Conservation (phyloP, 352 stramenopile genomes). For the Globisporangium abappressorium region DNA sequence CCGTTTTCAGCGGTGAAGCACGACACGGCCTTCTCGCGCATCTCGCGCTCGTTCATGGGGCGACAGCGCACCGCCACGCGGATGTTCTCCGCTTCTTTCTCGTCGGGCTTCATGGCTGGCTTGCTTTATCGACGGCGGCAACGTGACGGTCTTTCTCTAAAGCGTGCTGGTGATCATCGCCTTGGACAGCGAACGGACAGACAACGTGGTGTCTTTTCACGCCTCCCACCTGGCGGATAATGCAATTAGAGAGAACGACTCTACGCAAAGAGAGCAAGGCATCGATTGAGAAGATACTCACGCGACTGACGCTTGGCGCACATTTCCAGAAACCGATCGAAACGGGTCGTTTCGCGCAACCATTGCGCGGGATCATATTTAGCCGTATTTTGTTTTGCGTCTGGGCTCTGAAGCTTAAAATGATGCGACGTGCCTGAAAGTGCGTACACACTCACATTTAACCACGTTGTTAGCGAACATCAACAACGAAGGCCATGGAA, state of each 20-base stretch:
- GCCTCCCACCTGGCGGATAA: not conserved
- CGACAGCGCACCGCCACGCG: slow-evolving; percentile 90
- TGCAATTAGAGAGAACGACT: not conserved
- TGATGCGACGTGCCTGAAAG: not conserved
- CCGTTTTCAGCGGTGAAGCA: slow-evolving; percentile 73
- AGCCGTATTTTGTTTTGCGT: not conserved
- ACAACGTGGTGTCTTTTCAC: not conserved
- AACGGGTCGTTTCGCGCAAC: not conserved
- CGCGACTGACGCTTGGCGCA: not conserved
- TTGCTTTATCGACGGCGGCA: not conserved
- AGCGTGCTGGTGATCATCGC: not conserved
- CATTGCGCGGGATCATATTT: not conserved
- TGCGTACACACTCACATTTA: not conserved
- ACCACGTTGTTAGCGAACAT: not conserved
- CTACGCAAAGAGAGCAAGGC: not conserved
- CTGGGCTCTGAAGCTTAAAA: not conserved
- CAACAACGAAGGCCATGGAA: slow-evolving; percentile 18
- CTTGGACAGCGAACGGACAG: not conserved
- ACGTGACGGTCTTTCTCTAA: not conserved
- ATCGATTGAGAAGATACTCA: not conserved
- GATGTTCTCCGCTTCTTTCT: slow-evolving; percentile 89
- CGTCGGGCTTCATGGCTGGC: slow-evolving; percentile 59
- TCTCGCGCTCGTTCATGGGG: slow-evolving; percentile 89
- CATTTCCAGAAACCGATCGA: not conserved
- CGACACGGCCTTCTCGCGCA: slow-evolving; percentile 64